Evolutionary conservation across 1,284 basidiomycete species (phyloP), one percentile per base, ranked within the genome.

Genomic region (Naganishia liquefaciens): DNA sequence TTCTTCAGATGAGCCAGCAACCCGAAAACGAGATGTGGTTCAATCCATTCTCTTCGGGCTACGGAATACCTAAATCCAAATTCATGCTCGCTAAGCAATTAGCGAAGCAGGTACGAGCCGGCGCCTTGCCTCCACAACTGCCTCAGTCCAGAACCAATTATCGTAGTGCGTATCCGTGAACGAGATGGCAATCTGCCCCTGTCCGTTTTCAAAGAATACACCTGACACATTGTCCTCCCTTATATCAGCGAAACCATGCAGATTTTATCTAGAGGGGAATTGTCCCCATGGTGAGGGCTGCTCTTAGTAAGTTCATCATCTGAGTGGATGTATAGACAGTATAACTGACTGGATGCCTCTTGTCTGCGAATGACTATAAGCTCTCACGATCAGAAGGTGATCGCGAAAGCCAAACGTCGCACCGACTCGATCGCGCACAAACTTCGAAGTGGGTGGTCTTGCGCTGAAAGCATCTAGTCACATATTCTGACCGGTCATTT

Each of bases 261-360:
- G 69, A 57, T 76, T 74, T 65, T 79, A 72, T 51, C 60, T 67
- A 0, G 68, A 75, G n/a, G 76, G 76, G 0, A 40, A 68, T 47
- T 79, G 77, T 53, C 75, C 75, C 2, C 76, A 75, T 50, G 76
- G 76, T 5, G 73, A 74, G 7, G 40, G 66, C 13, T 79, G 78
- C 51, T 73, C 74, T 4, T 79, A 76, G 76, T 79, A 63, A 72
- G 75, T 71, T 11, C 43, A 5, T 19, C 39, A 21, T 33, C 5
- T 28, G 5, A 5, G 13, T 13, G 17, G 6, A n/a, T 25, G 19
- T 23, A 21, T 42, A 7, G n/a, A 25, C 39, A 39, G 27, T 21
- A 25, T 21, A 10, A 27, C 11, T 51, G 2, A 51, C 9, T 30
- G 25, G 51, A 30, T 15, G 27, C 25, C 39, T 28, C 28, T n/a